Base-by-base conservation (phyloP, 257 asterid species). In the Gentiana macrophylla region DNA sequence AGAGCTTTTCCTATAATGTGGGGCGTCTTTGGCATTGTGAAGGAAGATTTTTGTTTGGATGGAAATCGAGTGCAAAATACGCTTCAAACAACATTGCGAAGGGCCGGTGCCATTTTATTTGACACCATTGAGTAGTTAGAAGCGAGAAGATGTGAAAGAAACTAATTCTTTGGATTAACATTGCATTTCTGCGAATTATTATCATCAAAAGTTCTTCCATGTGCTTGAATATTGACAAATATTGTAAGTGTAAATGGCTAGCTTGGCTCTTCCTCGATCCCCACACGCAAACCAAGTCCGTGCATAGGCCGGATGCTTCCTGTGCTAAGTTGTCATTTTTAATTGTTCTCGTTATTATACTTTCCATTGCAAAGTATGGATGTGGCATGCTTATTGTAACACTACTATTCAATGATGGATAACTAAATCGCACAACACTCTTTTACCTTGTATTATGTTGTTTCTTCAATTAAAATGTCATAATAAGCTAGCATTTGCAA, bases 111-210 rank as follows among this genome's bases (percentile, higher is more conserved):
- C 94, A 3, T 83, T 89, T 77, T 83, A 89, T 73, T 71, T 85
- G 85, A 81, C 92, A 50, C 95, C 97, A 8, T 60, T 83, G 82
- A 77, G 84, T 75, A 79, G 80, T 64, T 67, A 77, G 80, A 73
- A 71, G 74, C 68, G n/a, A 70, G 75, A 49, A 80, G 66, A 67
- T 67, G 71, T 32, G 80, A 81, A 52, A 80, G 74, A 60, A 56
- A 70, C 70, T 75, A 65, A 65, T 72, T 79, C 74, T 71, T n/a
- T n/a, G 55, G 76, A 59, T 48, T 71, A 83, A 34, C 72, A 71
- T 55, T 63, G 68, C 70, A 52, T 46, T 59, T 35, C 38, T 50
- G 12, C 43, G 84, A 84, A n/a, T 55, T 63, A 62, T 64, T 69
- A 65, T 71, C 59, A 65, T 15, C 24, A 15, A 15, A 68, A 66